A percentile compares a stretch with the other conserved stretches of the same genome.
Evolutionary conservation across 2,329 filamentous ascomycete species (phyloP).

Genomic region (Paecilomyces variotii): DNA sequence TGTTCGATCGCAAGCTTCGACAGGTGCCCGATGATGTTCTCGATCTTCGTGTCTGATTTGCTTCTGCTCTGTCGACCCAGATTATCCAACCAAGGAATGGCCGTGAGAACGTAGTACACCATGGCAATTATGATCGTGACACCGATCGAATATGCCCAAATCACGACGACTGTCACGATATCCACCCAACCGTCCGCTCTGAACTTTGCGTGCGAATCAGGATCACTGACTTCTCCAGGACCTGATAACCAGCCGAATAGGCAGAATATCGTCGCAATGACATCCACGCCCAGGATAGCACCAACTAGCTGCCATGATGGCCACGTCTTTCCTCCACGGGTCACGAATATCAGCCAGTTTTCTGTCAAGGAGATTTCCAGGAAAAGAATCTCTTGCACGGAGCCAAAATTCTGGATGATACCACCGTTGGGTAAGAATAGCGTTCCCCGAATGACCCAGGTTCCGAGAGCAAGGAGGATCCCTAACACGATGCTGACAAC

Average conservation of each 20-base stretch:
- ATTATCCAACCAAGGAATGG: constrained; percentile 25
- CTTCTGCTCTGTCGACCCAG: constrained; percentile 33
- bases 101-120: constrained; percentile 31
- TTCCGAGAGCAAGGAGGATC: constrained; percentile 55
- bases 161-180: constrained; percentile 37
- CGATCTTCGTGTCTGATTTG: constrained; percentile 34
- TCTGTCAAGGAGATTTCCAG: constrained; percentile 79
- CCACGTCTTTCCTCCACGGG: constrained; percentile 64
- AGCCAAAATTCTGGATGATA: constrained; percentile 62
- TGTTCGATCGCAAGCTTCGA: constrained; percentile 36
- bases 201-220: not conserved
- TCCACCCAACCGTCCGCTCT: constrained; percentile 43
- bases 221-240: constrained; percentile 11
- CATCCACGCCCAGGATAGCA: constrained; percentile 61
- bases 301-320: constrained; percentile 62
- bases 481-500: constrained; percentile 51
- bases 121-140: constrained; percentile 36
- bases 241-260: constrained; percentile 63
- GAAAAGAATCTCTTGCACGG: constrained; percentile 68
- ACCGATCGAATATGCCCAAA: constrained; percentile 36
- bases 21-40: constrained; percentile 36
- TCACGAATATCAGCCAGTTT: constrained; percentile 93
- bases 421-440: constrained; percentile 59
- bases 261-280: constrained; percentile 60
- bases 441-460: constrained; percentile 61